Conservation (phyloP, 2,329 filamentous ascomycete species). For the Ophiostoma montium region DNA sequence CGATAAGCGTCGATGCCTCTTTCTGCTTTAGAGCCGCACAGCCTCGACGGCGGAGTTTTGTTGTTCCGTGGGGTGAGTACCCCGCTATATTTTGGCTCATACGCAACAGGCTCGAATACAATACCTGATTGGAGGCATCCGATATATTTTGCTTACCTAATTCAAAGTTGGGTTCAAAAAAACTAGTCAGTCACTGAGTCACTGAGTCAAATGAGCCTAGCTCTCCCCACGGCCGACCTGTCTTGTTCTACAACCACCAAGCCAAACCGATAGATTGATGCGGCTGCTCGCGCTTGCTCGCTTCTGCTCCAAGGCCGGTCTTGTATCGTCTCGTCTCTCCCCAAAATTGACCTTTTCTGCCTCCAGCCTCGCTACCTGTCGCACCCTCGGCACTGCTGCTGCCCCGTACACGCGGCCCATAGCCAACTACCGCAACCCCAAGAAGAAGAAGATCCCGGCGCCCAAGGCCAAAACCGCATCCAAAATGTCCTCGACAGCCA, state of each 20-base stretch:
- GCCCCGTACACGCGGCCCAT: neutral
- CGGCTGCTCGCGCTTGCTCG: slow-evolving; percentile 3
- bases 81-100: neutral
- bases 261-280: slow-evolving; percentile 9
- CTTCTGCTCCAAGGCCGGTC: slow-evolving; percentile 6
- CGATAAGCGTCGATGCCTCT: neutral
- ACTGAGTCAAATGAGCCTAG: neutral
- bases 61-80: slow-evolving; percentile 4
- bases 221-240: neutral
- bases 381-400: neutral
- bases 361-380: neutral
- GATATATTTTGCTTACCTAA: too few species aligned
- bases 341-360: neutral
- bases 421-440: neutral
- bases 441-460: neutral
- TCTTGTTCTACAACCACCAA: neutral
- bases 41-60: slow-evolving; percentile 2
- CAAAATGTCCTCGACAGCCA: slow-evolving; percentile 24
- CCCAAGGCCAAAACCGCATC: neutral
- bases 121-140: too few species aligned
- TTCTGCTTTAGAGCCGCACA: neutral
- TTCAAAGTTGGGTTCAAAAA: neutral
- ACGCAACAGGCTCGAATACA: neutral
- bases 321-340: slow-evolving; percentile 1
- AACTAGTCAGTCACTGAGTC: neutral